A percentile compares a stretch with the other conserved stretches of the same genome.
phyloP scores from a whole-genome alignment of 2,329 filamentous ascomycete species.

The Fusarium sacchari region DNA sequence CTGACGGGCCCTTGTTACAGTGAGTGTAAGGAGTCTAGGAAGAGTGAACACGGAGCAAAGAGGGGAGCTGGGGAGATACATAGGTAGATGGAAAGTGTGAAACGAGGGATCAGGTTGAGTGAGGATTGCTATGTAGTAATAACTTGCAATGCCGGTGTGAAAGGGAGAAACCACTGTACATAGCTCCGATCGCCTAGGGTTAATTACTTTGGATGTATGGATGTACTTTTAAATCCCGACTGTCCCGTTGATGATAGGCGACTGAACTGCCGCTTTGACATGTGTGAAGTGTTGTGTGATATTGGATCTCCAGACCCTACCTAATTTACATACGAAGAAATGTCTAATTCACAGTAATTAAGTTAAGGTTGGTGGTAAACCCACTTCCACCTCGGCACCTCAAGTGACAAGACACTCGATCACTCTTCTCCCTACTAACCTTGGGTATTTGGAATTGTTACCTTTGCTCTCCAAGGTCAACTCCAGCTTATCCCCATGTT shows the following conservation, averaged over 20 bases:
- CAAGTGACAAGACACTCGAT: not conserved
- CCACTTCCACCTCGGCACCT: slow-evolving; percentile 1
- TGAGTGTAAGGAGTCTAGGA: not conserved
- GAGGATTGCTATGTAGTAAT: not conserved
- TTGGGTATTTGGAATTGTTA: slow-evolving; percentile 3
- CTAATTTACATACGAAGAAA: not conserved
- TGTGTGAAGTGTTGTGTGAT: not conserved
- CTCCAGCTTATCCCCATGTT: not conserved
- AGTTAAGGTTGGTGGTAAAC: slow-evolving; percentile 1
- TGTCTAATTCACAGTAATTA: not conserved
- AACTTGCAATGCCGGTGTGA: not conserved
- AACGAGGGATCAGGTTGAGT: not conserved
- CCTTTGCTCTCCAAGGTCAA: not conserved
- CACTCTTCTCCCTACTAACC: not conserved
- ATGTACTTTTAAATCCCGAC: not conserved
- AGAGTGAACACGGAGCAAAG: not conserved
- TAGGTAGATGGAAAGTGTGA: not conserved
- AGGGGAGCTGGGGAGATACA: too few relatives aligned
- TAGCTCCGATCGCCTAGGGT: not conserved
- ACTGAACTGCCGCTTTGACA: not conserved
- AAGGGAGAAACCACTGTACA: not conserved
- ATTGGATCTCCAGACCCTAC: not conserved
- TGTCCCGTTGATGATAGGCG: not conserved
- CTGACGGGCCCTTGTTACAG: slow-evolving; percentile 22
- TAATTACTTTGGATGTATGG: too few relatives aligned